Evolutionary conservation across 495 filamentous ascomycete species (phyloP), one percentile per base, ranked within the genome.

Genomic region (Lichenothelia convexa): DNA sequence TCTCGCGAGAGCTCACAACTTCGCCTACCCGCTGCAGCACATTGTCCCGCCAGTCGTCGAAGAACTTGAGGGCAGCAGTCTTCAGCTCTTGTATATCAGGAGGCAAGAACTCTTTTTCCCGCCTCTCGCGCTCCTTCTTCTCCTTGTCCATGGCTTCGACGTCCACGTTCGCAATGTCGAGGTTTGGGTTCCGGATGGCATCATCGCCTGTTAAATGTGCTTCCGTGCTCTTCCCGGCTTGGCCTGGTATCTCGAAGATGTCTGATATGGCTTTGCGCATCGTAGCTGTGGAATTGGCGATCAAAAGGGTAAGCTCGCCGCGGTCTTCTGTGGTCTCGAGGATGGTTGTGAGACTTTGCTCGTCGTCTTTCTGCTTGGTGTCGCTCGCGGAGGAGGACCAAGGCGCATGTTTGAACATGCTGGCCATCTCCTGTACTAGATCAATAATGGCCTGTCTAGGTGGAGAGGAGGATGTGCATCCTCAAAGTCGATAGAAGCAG

Each of bases 21-120:
- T 77, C 64, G 19, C 72, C 75, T 15, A 82, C 63, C 2, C 77
- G 63, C 19, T 68, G 51, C 19, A 79, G 56, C 1, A 80, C 68
- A 9, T 55, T 51, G 20, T 70, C 65, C 38, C 70, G 57, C 77
- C 77, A 82, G 23, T 69, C 63, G 36, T 80, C 74, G 45, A 75
- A 78, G 46, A 63, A 64, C 1, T 59, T 49, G 22, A 80, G 50
- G 2, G 55, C 56, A 32, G 20, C 61, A 47, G 35, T 64, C 60
- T 54, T 53, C 22, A 57, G 36, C 29, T 54, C 51, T 39, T 48
- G 51, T 20, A 50, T 41, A 13, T 51, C 46, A n/a, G 41, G 42
- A 0, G 38, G 32, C 11, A 44, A 45, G 12, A 59, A 40, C 24
- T 59, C 55, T 32, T 53, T 54, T 33, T 46, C 41, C 5, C 51